A percentile compares a stretch with the other conserved stretches of the same genome.
phyloP scores from a whole-genome alignment of 202 grass and related monocot species.

The Zizania palustris region DNA sequence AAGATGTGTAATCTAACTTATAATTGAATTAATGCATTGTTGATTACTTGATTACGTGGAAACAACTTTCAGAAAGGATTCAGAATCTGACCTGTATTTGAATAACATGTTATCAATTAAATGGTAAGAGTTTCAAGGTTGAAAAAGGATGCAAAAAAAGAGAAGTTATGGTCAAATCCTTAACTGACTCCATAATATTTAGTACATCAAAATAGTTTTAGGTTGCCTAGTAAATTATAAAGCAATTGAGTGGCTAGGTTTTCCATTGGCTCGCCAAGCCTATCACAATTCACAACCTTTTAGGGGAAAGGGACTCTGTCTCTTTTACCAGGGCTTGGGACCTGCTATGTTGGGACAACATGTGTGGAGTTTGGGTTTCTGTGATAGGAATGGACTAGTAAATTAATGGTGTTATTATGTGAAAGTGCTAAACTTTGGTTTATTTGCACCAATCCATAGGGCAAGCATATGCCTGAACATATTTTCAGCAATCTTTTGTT shows the following conservation, averaged over 20 bases:
- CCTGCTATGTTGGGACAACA: too few species aligned
- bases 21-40: not conserved
- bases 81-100: not conserved
- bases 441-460: not conserved
- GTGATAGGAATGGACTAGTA: not conserved
- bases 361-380: too few species aligned
- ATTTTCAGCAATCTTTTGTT: not conserved
- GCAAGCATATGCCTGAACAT: not conserved
- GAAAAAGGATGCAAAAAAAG: not conserved
- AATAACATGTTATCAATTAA: not conserved
- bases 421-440: constrained; percentile 7
- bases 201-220: not conserved
- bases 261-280: too few species aligned
- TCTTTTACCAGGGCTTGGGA: too few species aligned
- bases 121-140: not conserved
- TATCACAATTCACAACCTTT: too few species aligned
- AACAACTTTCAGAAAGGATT: not conserved
- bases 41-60: too few species aligned
- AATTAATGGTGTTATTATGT: not conserved
- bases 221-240: not conserved
- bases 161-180: not conserved
- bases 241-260: too few species aligned
- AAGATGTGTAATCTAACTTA: not conserved
- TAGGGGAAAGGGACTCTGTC: too few species aligned
- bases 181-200: not conserved